A percentile compares a stretch with the other conserved stretches of the same genome.
Evolutionary conservation across 768 basidiomycete genomes (phyloP).

Genomic region (Albatrellus ellisii): DNA sequence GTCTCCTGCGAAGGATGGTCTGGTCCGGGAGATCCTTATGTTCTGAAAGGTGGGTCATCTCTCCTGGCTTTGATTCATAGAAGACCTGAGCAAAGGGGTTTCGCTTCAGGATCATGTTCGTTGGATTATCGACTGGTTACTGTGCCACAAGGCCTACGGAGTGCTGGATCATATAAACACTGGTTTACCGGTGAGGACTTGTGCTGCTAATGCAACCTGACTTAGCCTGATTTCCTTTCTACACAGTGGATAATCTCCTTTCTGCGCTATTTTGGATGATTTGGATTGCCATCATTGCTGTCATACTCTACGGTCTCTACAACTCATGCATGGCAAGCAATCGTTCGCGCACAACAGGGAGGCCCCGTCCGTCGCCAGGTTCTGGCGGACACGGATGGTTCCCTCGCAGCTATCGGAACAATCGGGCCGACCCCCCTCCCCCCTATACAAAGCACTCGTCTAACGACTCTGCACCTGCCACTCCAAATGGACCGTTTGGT

Average conservation of each 20-base stretch:
- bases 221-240: not conserved
- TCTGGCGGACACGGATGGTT: conserved; percentile 17
- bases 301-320: not conserved
- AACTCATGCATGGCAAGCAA: not conserved
- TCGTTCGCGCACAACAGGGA: not conserved
- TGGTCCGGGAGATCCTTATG: conserved; percentile 66
- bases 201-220: conserved; percentile 5
- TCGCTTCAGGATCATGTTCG: conserved; percentile 68
- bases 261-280: not conserved
- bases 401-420: conserved; percentile 15
- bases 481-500: conserved; percentile 13
- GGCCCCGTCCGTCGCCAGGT: conserved; percentile 16
- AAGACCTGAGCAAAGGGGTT: not conserved
- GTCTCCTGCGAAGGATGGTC: conserved; percentile 91
- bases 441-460: conserved; percentile 27
- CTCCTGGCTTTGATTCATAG: too few species aligned
- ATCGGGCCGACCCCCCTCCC: conserved; percentile 35
- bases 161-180: conserved; percentile 9
- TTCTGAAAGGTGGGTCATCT: conserved; percentile 62
- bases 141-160: conserved; percentile 30
- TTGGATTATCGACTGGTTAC: conserved; percentile 74
- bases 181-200: conserved; percentile 2
- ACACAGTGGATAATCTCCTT: not conserved
- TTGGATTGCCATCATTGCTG: not conserved
- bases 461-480: conserved; percentile 8